A percentile compares a stretch with the other conserved stretches of the same genome.
phyloP scores from a whole-genome alignment of 441 rosid species.

The Erodium trifolium region DNA sequence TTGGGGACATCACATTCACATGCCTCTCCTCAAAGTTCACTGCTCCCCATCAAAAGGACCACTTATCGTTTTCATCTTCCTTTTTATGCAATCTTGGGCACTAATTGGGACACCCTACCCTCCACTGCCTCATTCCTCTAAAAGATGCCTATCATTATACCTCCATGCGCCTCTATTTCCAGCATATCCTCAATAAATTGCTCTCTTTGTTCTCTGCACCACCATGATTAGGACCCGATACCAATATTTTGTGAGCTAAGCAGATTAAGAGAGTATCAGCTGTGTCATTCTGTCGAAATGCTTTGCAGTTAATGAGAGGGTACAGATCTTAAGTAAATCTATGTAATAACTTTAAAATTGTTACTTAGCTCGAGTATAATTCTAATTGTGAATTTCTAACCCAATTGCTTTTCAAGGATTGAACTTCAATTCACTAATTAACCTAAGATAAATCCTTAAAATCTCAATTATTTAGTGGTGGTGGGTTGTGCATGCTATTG shows the following conservation, averaged over 20 bases:
- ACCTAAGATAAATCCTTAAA: too few species aligned
- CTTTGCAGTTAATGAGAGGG: too few species aligned
- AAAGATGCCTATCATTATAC: conserved; percentile 10
- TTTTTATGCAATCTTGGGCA: conserved; percentile 16
- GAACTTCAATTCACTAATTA: too few species aligned
- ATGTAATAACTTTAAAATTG: too few species aligned
- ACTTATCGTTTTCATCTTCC: conserved; percentile 13
- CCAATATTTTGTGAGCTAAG: neutral
- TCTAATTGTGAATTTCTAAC: too few species aligned
- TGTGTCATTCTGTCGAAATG: too few species aligned
- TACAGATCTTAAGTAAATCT: too few species aligned
- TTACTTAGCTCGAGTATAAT: too few species aligned
- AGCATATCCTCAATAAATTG: conserved; percentile 4
- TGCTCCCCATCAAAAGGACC: conserved; percentile 15
- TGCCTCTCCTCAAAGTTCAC: conserved; percentile 17
- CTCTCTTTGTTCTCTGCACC: conserved; percentile 14
- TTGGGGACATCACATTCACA: conserved; percentile 27
- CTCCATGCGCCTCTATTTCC: conserved; percentile 9
- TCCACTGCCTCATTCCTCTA: conserved; percentile 14
- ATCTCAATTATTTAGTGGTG: too few species aligned
- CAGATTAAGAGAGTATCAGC: neutral
- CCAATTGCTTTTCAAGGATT: too few species aligned
- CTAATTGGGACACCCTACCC: conserved; percentile 5
- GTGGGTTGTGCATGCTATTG: too few species aligned
- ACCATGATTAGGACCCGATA: neutral